phyloP scores from a whole-genome alignment of 768 basidiomycete species.

The Baorangia bicolor region DNA sequence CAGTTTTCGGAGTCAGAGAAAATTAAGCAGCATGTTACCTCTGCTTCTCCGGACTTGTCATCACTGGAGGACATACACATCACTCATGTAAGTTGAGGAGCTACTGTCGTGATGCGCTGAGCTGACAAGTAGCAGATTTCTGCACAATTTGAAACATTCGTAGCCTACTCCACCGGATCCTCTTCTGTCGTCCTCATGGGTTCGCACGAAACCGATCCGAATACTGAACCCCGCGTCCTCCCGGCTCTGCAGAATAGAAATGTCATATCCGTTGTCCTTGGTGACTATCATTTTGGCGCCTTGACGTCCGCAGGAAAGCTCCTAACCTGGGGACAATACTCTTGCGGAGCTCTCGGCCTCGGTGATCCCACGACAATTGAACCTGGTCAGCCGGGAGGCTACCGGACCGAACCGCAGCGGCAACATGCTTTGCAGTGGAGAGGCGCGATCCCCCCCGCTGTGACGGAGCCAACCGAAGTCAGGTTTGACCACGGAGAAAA shows the following conservation, averaged over 20 bases:
- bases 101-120: not conserved
- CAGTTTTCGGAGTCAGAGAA: constrained; percentile 64
- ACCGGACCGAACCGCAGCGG: constrained; percentile 38
- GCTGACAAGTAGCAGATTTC: constrained; percentile 56
- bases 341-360: constrained; percentile 80
- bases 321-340: constrained; percentile 78
- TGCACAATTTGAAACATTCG: constrained; percentile 79
- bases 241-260: constrained; percentile 71
- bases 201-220: constrained; percentile 42
- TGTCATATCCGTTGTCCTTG: constrained; percentile 85
- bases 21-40: constrained; percentile 46
- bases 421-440: constrained; percentile 27
- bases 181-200: constrained; percentile 78
- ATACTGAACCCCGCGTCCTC: constrained; percentile 56
- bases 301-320: constrained; percentile 75
- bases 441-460: constrained; percentile 36
- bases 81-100: constrained; percentile 63
- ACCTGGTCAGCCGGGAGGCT: constrained; percentile 61
- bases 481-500: constrained; percentile 63
- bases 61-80: constrained; percentile 55
- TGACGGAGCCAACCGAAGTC: constrained; percentile 65
- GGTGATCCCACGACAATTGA: constrained; percentile 64
- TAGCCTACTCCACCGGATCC: constrained; percentile 73
- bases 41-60: constrained; percentile 37
- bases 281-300: constrained; percentile 92